Conservation (phyloP, 805 yeast genomes). For the Yueomyces sinensis region DNA sequence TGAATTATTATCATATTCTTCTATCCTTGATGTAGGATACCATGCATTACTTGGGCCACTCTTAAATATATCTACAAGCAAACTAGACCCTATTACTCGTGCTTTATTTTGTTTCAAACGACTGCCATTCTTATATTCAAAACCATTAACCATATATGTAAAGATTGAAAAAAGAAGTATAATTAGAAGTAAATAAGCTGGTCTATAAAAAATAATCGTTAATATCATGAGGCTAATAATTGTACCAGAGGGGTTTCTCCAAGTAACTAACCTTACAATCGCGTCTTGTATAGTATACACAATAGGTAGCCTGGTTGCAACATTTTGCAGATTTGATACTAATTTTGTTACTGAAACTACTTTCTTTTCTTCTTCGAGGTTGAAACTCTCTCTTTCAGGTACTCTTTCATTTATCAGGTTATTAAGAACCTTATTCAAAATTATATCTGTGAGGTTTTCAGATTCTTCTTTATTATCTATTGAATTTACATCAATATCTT, state of each 20-base stretch:
- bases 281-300: conserved; percentile 52
- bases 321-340: background rate
- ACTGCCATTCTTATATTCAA: conserved; percentile 40
- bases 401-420: conserved; percentile 36
- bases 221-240: conserved; percentile 43
- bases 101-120: background rate
- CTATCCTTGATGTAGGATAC: conserved; percentile 3
- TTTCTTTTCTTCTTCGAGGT: conserved; percentile 6
- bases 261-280: conserved; percentile 44
- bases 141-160: conserved; percentile 59
- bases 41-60: conserved; percentile 11
- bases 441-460: no score
- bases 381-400: conserved; percentile 34
- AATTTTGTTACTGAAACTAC: background rate
- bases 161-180: conserved; percentile 46
- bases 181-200: conserved; percentile 48
- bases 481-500: no score
- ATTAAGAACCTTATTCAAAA: conserved; percentile 40
- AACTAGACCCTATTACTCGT: background rate
- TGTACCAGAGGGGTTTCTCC: conserved; percentile 69
- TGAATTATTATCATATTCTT: conserved; percentile 1
- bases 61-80: conserved; percentile 19
- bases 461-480: no score
- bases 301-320: conserved; percentile 33
- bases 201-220: conserved; percentile 58